Evolutionary conservation across 2,329 filamentous ascomycete genomes (phyloP).

Genomic region (Sporothrix sp.): DNA sequence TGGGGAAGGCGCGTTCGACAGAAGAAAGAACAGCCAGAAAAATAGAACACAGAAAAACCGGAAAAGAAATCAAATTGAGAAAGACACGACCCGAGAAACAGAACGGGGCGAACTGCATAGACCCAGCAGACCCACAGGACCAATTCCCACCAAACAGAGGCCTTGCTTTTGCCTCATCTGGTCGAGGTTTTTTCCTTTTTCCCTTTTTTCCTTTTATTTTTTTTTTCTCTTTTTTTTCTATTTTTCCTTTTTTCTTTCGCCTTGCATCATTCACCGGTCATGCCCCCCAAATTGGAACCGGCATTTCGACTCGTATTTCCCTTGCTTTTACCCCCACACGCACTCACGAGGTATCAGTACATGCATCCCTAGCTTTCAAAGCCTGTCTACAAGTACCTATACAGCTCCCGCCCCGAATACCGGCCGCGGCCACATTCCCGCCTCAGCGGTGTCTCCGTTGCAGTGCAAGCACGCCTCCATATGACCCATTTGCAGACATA

Average conservation of each 20-base stretch:
- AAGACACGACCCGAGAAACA: background rate
- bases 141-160: constrained; percentile 6
- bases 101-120: constrained; percentile 3
- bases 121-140: background rate
- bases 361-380: no score
- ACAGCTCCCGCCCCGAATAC: background rate
- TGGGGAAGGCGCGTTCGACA: constrained; percentile 7
- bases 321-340: background rate
- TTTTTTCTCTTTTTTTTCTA: background rate
- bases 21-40: background rate
- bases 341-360: no score
- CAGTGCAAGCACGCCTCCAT: no score
- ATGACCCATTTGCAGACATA: no score
- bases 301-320: background rate
- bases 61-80: no score
- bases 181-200: no score
- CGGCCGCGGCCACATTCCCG: background rate
- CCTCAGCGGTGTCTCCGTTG: constrained; percentile 3
- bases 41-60: background rate
- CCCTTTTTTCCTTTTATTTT: background rate
- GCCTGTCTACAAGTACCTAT: no score
- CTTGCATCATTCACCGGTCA: background rate
- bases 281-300: background rate
- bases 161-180: no score
- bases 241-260: background rate